Base-by-base conservation (phyloP, 352 stramenopile species). In the Pythium inflatum region DNA sequence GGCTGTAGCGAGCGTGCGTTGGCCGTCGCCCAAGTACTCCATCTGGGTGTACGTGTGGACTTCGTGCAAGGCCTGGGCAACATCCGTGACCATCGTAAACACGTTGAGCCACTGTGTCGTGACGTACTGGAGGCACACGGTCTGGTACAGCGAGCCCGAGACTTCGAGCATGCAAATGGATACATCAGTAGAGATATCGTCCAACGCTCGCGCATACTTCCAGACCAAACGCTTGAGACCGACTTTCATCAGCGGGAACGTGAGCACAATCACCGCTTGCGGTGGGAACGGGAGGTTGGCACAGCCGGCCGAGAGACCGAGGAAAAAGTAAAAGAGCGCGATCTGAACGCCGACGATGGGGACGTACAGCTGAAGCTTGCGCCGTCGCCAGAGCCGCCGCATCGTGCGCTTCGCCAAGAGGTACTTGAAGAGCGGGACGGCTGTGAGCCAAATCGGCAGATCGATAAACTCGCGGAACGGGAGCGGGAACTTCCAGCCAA, bases 141-240 rank as follows among this genome's bases (percentile, higher is more conserved):
- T 45, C 66, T 72, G 66, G 43, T 67, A 67, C 40, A 72, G 49
- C 14, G 66, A 27, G 14, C 31, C 56, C 22, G 66, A 57, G 28
- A 72, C 56, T 49, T 72, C 66, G 6, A 67, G 57, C 3, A 72
- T 27, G 40, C 66, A 72, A 14, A 72, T 41, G 9, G 66, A 67
- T 6, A 72, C 66, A 49, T 67, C 59, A 25, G 59, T 62, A 6
- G 27, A 57, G 28, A 72, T 49, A 24, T 72, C 66, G 57, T 72
- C 48, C 48, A 72, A 49, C 22, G 58, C 28, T 27, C 50, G 50
- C 5, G 57, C 49, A 25, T 55, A 53, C 24, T 28, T 20, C 66
- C 66, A 72, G 6, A 57, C 22, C 25, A 34, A 27, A 2, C 53
- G 51, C 30, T 72, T 72, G n/a, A 63, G 27, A 0, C 20, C 14